phyloP scores from a whole-genome alignment of 441 rosid species.

The Arabidopsis lyrata region DNA sequence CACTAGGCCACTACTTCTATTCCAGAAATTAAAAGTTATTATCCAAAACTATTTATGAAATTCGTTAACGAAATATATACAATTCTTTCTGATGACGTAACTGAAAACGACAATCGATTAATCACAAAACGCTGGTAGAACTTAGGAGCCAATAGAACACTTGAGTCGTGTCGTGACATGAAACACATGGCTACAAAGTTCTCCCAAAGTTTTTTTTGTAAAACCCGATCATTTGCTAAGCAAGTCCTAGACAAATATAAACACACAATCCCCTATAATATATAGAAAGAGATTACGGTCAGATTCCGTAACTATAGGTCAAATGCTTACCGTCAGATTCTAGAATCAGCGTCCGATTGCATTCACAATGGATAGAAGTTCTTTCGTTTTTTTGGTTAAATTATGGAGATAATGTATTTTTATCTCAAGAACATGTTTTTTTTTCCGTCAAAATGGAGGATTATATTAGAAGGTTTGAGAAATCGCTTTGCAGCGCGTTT shows the following conservation, averaged over 20 bases:
- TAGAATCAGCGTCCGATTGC: neutral
- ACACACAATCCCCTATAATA: neutral
- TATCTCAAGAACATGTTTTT: too few species aligned
- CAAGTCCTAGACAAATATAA: neutral
- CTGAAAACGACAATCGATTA: neutral
- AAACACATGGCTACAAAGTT: constrained; percentile 7
- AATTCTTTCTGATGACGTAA: neutral
- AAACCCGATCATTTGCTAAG: neutral
- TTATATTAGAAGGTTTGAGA: too few species aligned
- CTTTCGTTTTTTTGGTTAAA: too few species aligned
- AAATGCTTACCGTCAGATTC: neutral
- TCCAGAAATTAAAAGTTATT: neutral
- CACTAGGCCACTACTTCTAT: constrained; percentile 21
- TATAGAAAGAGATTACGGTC: neutral
- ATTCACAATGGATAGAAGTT: too few species aligned
- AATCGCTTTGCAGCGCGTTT: too few species aligned
- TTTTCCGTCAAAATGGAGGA: too few species aligned
- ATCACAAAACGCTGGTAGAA: constrained; percentile 4
- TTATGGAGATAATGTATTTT: too few species aligned
- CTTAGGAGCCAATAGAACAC: neutral
- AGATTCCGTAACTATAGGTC: neutral
- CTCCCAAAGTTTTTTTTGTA: neutral
- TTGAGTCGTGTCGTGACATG: neutral
- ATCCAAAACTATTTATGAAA: constrained; percentile 9
- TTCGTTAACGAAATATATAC: neutral